Conservation (phyloP, 257 asterid genomes). For the Solanum paucissectum region DNA sequence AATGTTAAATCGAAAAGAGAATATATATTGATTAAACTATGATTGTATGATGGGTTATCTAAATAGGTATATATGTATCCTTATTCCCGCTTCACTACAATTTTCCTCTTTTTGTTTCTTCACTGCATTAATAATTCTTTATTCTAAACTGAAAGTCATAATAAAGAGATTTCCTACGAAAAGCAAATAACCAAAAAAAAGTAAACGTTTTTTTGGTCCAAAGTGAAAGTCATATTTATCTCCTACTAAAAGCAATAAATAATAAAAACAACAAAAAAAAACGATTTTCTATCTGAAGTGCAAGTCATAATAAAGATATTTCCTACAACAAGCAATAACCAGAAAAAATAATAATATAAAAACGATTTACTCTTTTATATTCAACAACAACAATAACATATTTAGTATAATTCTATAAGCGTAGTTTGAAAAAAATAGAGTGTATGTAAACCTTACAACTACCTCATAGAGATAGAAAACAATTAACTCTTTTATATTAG, state of each 20-base stretch:
- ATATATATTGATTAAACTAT: not conserved
- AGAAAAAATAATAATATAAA: not conserved
- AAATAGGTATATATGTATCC: not conserved
- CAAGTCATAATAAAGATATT: not conserved
- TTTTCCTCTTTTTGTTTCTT: not conserved
- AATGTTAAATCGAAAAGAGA: not conserved
- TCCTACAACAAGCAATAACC: not conserved
- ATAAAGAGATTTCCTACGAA: not conserved
- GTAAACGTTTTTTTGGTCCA: not conserved
- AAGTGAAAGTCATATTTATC: not conserved
- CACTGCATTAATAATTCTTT: not conserved
- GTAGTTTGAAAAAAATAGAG: rapidly evolving
- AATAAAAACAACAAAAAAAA: not conserved
- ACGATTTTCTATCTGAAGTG: not conserved
- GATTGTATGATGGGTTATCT: not conserved
- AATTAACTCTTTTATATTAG: too few species aligned
- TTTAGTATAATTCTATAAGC: not conserved
- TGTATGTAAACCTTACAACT: not conserved
- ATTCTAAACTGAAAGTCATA: not conserved
- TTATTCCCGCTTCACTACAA: not conserved
- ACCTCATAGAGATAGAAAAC: rapidly evolving
- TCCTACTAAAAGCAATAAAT: not conserved
- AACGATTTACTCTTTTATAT: not conserved
- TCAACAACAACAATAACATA: not conserved
- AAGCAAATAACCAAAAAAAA: not conserved